Base-by-base conservation (phyloP, 164 flowering plant genomes). In the Amborella trichopoda region DNA sequence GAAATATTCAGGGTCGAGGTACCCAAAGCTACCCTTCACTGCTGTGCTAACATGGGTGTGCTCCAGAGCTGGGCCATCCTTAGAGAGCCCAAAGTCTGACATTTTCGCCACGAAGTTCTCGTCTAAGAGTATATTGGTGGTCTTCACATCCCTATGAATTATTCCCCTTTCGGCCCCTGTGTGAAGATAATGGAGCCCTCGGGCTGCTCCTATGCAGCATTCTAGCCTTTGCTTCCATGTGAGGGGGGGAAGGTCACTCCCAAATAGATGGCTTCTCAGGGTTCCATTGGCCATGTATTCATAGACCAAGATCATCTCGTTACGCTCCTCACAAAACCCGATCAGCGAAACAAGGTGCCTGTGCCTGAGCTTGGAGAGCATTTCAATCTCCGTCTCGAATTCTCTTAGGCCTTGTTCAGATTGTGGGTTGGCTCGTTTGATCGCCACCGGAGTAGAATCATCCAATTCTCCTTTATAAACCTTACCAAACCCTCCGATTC, bases 271-370 rank as follows among this genome's bases (percentile, higher is more conserved):
- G 43, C 69, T 65, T 55, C 89, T 60, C 10, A 81, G 73, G 5
- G 84, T 81, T 26, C 89, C 89, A 52, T 77, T 75, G 18, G 76
- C 84, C 89, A 81, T 81, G 49, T 73, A 75, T 53, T 81, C 89
- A 38, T 81, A 81, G 22, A 81, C 82, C 65, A 81, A 65, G 48
- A 81, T 78, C 89, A 81, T 78, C 55, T 81, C 89, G 28, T 63
- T 66, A 24, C 73, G 69, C 49, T 81, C 89, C 19, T 81, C 84
- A 38, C 89, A 81, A 55, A 63, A 81, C 5, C 89, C 89, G 49
- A 81, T 76, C 73, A 81, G 47, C 23, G 81, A 75, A 25, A 81
- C 89, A 53, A 81, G 60, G 60, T 81, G 89, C 53, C 82, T 53
- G 44, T 81, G 89, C 65, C 84, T 62, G 26, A 81, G 80, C 62